Conservation (phyloP, 257 asterid genomes). For the Pogostemon cablin region DNA sequence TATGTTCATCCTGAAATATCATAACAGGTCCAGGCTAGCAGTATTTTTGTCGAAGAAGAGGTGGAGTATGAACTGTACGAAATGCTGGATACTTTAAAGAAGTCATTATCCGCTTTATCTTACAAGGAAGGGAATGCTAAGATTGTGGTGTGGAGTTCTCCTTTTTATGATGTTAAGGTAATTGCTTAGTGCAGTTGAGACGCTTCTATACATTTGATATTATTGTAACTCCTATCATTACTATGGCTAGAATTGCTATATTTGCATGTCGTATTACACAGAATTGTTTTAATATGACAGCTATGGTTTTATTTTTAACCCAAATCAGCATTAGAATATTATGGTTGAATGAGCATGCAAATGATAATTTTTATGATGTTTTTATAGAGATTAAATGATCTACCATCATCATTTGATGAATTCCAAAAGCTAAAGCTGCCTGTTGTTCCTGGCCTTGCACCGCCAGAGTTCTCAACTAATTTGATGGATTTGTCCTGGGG, state of each 20-base stretch:
- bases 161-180: constrained; percentile 73
- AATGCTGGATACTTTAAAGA: constrained; percentile 57
- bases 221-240: not conserved
- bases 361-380: constrained; percentile 26
- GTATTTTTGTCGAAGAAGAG: constrained; percentile 81
- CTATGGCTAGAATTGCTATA: not conserved
- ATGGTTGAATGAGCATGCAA: constrained; percentile 16
- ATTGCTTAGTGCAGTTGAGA: constrained; percentile 25
- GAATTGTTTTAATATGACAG: not conserved
- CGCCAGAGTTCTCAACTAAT: constrained; percentile 50
- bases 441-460: constrained; percentile 46
- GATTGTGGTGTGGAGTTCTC: constrained; percentile 62
- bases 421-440: constrained; percentile 64
- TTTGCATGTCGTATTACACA: not conserved
- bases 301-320: not conserved
- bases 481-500: constrained; percentile 65
- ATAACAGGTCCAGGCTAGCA: constrained; percentile 74
- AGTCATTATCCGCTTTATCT: constrained; percentile 44
- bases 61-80: constrained; percentile 65
- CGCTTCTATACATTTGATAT: constrained; percentile 6
- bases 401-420: constrained; percentile 65
- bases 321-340: not conserved
- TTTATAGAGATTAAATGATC: constrained; percentile 55
- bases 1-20: constrained; percentile 47
- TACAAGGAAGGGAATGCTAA: constrained; percentile 46